phyloP scores from a whole-genome alignment of 805 yeast genomes.

The Cyberlindnera misumaiensis region DNA sequence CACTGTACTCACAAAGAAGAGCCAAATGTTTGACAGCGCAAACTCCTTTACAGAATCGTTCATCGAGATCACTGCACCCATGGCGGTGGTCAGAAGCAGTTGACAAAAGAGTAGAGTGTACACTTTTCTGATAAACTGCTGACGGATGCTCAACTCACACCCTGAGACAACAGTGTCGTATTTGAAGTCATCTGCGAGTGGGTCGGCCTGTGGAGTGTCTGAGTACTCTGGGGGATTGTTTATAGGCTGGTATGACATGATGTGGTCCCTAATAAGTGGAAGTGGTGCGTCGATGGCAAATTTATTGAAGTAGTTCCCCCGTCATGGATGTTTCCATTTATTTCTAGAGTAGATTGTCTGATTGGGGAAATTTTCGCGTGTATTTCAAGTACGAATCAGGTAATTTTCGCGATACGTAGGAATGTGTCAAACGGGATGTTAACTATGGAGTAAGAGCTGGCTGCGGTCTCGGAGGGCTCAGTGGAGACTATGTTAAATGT shows the following conservation, averaged over 20 bases:
- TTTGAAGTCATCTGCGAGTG: conserved; percentile 68
- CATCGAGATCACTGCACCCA: conserved; percentile 44
- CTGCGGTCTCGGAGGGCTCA: no score
- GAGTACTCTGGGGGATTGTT: conserved; percentile 23
- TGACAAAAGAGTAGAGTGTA: conserved; percentile 66
- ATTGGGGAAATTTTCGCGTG: no score
- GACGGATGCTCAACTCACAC: conserved; percentile 70
- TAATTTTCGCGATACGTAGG: no score
- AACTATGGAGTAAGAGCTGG: no score
- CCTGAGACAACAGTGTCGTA: conserved; percentile 71
- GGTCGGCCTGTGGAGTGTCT: conserved; percentile 8
- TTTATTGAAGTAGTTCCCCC: no score
- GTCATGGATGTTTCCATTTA: no score
- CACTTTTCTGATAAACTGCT: conserved; percentile 71
- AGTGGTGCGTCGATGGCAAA: no score
- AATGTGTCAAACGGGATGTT: no score
- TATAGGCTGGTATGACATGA: conserved; percentile 21
- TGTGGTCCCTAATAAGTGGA: background rate
- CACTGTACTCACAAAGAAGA: conserved; percentile 46
- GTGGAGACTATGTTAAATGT: no score
- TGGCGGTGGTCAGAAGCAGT: conserved; percentile 50
- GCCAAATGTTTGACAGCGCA: conserved; percentile 53
- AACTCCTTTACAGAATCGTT: conserved; percentile 42
- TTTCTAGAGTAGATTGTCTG: no score
- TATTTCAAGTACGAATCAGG: no score